phyloP scores from a whole-genome alignment of 345 rosid genomes.

The Sisymbrium irio region DNA sequence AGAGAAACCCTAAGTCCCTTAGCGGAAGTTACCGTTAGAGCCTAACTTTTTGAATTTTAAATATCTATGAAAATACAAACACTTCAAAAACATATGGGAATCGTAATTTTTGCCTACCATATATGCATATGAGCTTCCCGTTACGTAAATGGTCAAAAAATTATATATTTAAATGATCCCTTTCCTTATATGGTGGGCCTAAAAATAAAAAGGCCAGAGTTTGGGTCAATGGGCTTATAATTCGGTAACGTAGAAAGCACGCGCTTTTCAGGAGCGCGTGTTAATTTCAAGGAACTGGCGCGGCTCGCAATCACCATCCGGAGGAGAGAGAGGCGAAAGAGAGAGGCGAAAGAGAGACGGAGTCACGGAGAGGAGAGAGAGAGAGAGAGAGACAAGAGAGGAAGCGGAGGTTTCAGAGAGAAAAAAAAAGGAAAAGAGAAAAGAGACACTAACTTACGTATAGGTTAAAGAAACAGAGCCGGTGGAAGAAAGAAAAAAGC shows the following conservation, averaged over 20 bases:
- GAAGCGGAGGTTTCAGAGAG: conserved; percentile 24
- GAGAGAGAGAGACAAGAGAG: conserved; percentile 29
- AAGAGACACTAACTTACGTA: background rate
- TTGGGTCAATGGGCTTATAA: conserved; percentile 13
- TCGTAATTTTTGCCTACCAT: too few relatives aligned
- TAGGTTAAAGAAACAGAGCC: background rate
- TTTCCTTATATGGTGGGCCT: conserved; percentile 8
- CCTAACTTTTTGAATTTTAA: conserved; percentile 42
- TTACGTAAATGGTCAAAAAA: background rate
- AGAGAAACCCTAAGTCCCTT: conserved; percentile 37
- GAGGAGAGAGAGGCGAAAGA: conserved; percentile 33
- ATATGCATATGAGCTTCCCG: too few relatives aligned
- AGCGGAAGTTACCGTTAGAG: conserved; percentile 48
- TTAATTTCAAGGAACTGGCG: conserved; percentile 17
- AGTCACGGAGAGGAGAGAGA: conserved; percentile 33
- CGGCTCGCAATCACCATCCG: conserved; percentile 33
- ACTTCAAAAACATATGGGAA: too few relatives aligned
- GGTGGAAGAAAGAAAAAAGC: too few relatives aligned
- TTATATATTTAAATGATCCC: background rate
- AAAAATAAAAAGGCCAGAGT: background rate
- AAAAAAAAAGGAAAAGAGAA: conserved; percentile 3
- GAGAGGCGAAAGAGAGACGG: conserved; percentile 33
- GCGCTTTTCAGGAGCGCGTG: conserved; percentile 39
- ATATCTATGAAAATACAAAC: too few relatives aligned
- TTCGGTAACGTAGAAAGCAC: conserved; percentile 30